Conservation (phyloP, 2,329 filamentous ascomycete genomes). For the Penicillium glabrum region DNA sequence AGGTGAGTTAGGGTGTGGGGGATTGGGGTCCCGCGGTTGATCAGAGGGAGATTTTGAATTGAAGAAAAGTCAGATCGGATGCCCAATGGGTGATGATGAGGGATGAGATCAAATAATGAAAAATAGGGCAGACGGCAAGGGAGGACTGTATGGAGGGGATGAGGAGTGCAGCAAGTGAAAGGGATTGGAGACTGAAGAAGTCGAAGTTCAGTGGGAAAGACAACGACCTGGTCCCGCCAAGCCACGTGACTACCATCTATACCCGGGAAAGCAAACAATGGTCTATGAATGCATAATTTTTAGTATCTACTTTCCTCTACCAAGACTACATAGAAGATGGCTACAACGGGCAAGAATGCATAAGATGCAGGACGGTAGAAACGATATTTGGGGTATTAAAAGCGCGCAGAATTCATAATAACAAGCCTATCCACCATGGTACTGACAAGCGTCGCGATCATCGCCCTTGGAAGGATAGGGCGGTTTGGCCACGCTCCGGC, state of each 20-base stretch:
- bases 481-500: constrained; percentile 46
- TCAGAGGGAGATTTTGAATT: constrained; percentile 3
- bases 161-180: constrained; percentile 6
- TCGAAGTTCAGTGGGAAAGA: constrained; percentile 12
- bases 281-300: not conserved
- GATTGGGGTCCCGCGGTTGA: not conserved
- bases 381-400: constrained; percentile 3
- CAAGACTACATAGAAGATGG: too few relatives aligned
- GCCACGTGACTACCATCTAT: constrained; percentile 8
- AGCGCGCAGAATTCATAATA: not conserved
- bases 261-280: not conserved
- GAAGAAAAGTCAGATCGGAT: constrained; percentile 1
- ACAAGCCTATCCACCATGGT: too few relatives aligned
- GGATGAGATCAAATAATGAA: constrained; percentile 1
- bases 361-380: not conserved
- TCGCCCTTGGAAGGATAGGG: constrained; percentile 33
- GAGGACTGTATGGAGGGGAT: not conserved
- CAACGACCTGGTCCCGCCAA: constrained; percentile 2
- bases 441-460: not conserved
- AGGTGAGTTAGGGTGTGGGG: not conserved
- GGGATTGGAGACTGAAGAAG: constrained; percentile 12
- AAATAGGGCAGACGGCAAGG: not conserved
- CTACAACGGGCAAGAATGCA: not conserved
- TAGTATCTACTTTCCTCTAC: not conserved
- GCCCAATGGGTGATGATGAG: not conserved